Conservation (phyloP, 345 rosid species). For the Linum lewisii region DNA sequence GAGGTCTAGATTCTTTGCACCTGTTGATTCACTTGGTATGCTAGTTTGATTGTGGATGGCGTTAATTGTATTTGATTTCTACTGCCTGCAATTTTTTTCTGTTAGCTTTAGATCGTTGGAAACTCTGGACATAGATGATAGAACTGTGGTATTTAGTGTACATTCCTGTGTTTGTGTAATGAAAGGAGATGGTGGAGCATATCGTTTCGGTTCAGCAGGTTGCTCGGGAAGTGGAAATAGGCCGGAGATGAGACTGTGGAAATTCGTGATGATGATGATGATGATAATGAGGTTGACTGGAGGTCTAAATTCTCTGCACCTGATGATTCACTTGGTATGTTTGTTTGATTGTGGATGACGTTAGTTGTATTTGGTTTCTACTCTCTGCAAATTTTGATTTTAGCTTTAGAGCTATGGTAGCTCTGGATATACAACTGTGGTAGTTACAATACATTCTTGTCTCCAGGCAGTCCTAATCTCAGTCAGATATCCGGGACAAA, state of each 20-base stretch:
- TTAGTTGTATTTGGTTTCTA: no score
- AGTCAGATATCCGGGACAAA: background rate
- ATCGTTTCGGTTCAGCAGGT: constrained; percentile 32
- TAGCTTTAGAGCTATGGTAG: no score
- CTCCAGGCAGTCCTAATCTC: background rate
- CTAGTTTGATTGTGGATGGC: no score
- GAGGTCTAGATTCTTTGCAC: constrained; percentile 14
- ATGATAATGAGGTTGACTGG: constrained; percentile 17
- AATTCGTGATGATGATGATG: constrained; percentile 21
- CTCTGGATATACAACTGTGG: background rate
- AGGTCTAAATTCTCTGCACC: constrained; percentile 14
- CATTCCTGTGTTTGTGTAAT: no score
- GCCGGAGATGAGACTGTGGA: constrained; percentile 18
- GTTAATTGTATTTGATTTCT: no score
- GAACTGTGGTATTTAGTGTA: background rate
- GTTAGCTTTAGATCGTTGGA: no score
- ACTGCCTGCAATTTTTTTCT: no score
- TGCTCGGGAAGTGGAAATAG: constrained; percentile 21
- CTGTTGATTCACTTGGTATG: constrained; percentile 14
- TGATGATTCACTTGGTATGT: constrained; percentile 25
- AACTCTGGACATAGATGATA: background rate
- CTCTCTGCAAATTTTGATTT: no score
- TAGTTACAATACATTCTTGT: background rate
- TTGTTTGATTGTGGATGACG: background rate
- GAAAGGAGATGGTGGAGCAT: no score